phyloP scores from a whole-genome alignment of 192 early-diverging fungal genomes.

The Oehlia diaphana region DNA sequence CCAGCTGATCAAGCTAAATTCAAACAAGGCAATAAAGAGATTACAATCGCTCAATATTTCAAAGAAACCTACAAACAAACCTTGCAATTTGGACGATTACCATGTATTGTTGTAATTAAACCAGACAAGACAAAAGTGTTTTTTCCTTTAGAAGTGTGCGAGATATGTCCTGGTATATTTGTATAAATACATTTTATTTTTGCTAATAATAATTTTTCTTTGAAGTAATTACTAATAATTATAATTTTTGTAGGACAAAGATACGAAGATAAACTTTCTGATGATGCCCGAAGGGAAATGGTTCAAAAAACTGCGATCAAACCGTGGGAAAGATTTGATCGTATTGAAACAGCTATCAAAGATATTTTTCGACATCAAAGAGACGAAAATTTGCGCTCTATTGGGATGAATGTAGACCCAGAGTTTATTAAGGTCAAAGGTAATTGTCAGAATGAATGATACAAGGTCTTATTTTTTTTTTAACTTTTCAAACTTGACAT shows the following conservation, averaged over 20 bases:
- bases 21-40: constrained; percentile 49
- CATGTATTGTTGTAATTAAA: constrained; percentile 68
- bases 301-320: background rate
- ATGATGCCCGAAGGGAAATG: background rate
- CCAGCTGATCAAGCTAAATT: constrained; percentile 75
- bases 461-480: constrained; percentile 50
- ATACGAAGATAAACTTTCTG: background rate
- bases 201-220: too few species aligned
- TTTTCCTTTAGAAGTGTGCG: constrained; percentile 91
- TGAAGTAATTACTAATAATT: background rate
- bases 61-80: constrained; percentile 65
- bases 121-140: constrained; percentile 36
- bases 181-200: background rate
- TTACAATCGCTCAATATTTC: constrained; percentile 75
- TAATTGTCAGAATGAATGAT: constrained; percentile 62
- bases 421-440: constrained; percentile 55
- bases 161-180: constrained; percentile 39
- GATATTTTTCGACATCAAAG: constrained; percentile 62
- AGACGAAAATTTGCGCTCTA: constrained; percentile 60
- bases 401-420: constrained; percentile 61
- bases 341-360: constrained; percentile 73
- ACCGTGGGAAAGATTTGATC: constrained; percentile 30
- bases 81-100: constrained; percentile 61
- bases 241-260: background rate
- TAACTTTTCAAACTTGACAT: constrained; percentile 34